A percentile compares a stretch with the other conserved stretches of the same genome.
Conservation (phyloP, 805 yeast species). For the Ogataea degrootiae region DNA sequence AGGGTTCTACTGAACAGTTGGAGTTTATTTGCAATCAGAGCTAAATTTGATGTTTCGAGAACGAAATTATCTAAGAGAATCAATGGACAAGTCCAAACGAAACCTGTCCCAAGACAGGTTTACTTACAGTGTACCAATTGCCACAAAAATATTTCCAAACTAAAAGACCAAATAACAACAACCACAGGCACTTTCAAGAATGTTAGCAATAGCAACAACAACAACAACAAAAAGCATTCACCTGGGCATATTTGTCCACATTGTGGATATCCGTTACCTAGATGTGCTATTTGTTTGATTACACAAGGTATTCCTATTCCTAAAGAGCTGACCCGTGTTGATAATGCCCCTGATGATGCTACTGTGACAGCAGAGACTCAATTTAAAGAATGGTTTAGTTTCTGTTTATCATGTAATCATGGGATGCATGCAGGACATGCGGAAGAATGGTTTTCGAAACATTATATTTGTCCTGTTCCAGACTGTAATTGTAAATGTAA, state of each 20-base stretch:
- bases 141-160: slow-evolving; percentile 59
- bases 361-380: slow-evolving; percentile 32
- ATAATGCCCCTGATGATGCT: slow-evolving; percentile 12
- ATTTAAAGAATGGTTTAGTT: slow-evolving; percentile 83
- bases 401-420: slow-evolving; percentile 86
- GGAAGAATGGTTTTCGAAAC: slow-evolving; percentile 90
- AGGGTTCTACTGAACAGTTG: slow-evolving; percentile 70
- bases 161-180: slow-evolving; percentile 7
- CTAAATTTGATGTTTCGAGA: slow-evolving; percentile 79
- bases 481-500: slow-evolving; percentile 85
- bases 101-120: slow-evolving; percentile 65
- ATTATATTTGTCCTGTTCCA: slow-evolving; percentile 88
- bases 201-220: slow-evolving; percentile 1
- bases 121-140: slow-evolving; percentile 79
- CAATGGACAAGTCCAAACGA: slow-evolving; percentile 42
- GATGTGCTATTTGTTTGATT: slow-evolving; percentile 84
- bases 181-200: slow-evolving; percentile 3
- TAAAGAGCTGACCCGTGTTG: slow-evolving; percentile 29
- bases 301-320: slow-evolving; percentile 70
- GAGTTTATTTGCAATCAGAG: slow-evolving; percentile 72
- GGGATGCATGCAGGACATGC: slow-evolving; percentile 96
- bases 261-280: slow-evolving; percentile 82
- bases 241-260: slow-evolving; percentile 54
- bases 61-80: slow-evolving; percentile 55
- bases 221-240: slow-evolving; percentile 6